Percentiles rank a stretch among this genome's conserved stretches.
Evolutionary conservation across 106 monocot species (phyloP).

Genomic region (Dendrobium chrysotoxum): DNA sequence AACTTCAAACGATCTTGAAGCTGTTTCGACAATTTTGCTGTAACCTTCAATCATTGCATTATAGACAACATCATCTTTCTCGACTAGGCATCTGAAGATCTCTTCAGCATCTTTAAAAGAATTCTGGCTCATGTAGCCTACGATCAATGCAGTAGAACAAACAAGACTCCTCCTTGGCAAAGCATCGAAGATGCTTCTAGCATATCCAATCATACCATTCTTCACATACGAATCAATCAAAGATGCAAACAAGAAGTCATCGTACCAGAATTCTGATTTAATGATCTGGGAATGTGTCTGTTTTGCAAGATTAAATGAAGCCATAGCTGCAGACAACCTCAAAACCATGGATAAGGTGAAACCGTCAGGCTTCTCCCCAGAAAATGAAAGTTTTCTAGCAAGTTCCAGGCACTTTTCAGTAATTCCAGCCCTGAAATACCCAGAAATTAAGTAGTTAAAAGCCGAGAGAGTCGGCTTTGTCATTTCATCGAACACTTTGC

Average conservation of each 20-base stretch:
- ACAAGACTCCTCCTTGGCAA: slow-evolving; percentile 43
- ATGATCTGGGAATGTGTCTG: slow-evolving; percentile 59
- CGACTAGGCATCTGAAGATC: slow-evolving; percentile 34
- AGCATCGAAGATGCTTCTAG: slow-evolving; percentile 34
- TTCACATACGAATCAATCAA: slow-evolving; percentile 86
- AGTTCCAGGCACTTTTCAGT: slow-evolving; percentile 33
- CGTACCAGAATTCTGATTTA: slow-evolving; percentile 23
- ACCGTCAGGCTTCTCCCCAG: slow-evolving; percentile 46
- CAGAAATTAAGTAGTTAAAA: slow-evolving; percentile 67
- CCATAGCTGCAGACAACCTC: slow-evolving; percentile 38
- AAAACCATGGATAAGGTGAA: slow-evolving; percentile 84
- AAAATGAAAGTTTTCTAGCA: slow-evolving; percentile 29
- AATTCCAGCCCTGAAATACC: slow-evolving; percentile 46
- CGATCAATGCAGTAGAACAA: slow-evolving; percentile 72
- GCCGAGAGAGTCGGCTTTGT: slow-evolving; percentile 48
- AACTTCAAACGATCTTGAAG: slow-evolving; percentile 41
- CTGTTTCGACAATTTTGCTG: slow-evolving; percentile 41
- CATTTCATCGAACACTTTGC: slow-evolving; percentile 71
- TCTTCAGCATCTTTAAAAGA: slow-evolving; percentile 54
- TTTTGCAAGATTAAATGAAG: slow-evolving; percentile 20
- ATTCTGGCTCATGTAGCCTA: slow-evolving; percentile 69
- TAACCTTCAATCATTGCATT: slow-evolving; percentile 98
- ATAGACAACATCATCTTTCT: slow-evolving; percentile 69
- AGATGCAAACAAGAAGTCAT: slow-evolving; percentile 60
- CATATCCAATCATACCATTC: slow-evolving; percentile 46